phyloP scores from a whole-genome alignment of 345 rosid genomes.

The Microthlaspi erraticum region DNA sequence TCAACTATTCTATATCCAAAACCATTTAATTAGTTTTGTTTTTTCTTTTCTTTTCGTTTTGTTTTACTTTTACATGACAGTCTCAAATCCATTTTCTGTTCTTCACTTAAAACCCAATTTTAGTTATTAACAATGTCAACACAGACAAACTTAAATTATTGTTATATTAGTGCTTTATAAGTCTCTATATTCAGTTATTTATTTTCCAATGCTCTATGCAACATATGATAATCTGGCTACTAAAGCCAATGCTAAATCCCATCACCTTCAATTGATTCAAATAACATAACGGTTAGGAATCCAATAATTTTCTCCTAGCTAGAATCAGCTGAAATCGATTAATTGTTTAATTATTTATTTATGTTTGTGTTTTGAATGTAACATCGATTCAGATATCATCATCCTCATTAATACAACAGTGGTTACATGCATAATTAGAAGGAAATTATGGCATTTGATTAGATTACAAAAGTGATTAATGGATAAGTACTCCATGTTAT shows the following conservation, averaged over 20 bases:
- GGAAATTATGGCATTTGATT: neutral
- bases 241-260: neutral
- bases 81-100: conserved; percentile 18
- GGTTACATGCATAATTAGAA: too few relatives aligned
- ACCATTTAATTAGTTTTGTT: neutral
- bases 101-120: neutral
- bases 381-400: too few relatives aligned
- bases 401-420: too few relatives aligned
- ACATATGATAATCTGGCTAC: neutral
- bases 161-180: too few relatives aligned
- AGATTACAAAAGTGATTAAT: conserved; percentile 8
- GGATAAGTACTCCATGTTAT: conserved; percentile 14
- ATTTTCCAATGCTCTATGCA: conserved; percentile 3
- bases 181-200: neutral
- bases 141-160: neutral
- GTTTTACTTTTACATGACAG: neutral
- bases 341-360: neutral
- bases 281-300: neutral
- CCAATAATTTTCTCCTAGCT: neutral
- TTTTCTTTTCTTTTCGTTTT: too few relatives aligned
- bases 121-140: neutral
- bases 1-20: conserved; percentile 8
- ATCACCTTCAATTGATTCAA: neutral
- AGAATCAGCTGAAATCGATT: neutral
- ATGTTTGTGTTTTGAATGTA: neutral